Percentiles rank a stretch among this genome's conserved stretches.
Conservation (phyloP, 192 early-diverging fungal species). For the Rhizophagus sp. region DNA sequence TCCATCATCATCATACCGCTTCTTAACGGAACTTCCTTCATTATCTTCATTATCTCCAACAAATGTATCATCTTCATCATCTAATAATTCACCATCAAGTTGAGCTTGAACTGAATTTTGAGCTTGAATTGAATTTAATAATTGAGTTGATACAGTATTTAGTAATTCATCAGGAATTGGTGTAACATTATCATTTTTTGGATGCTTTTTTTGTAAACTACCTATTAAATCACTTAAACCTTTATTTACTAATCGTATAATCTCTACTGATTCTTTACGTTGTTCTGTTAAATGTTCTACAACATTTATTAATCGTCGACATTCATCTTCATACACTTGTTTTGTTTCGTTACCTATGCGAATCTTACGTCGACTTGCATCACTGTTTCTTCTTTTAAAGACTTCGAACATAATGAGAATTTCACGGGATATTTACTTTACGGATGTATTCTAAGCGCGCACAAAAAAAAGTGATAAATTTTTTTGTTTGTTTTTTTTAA, state of each 20-base stretch:
- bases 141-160: background rate
- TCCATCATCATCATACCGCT: background rate
- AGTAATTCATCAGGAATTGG: background rate
- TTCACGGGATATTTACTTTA: background rate
- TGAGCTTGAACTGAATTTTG: background rate
- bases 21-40: background rate
- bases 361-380: background rate
- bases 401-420: background rate
- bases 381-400: background rate
- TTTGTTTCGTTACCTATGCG: background rate
- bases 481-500: background rate
- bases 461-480: too few relatives aligned
- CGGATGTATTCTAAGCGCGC: background rate
- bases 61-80: background rate
- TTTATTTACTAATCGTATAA: background rate
- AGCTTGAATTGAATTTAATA: background rate
- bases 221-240: background rate
- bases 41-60: too few relatives aligned
- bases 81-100: background rate
- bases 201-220: constrained; percentile 3
- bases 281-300: constrained; percentile 17
- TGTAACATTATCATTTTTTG: background rate
- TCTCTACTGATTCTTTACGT: background rate
- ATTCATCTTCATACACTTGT: constrained; percentile 15
- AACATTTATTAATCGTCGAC: background rate